phyloP scores from a whole-genome alignment of 148 eudicot species.

The Pouteria glomerata region DNA sequence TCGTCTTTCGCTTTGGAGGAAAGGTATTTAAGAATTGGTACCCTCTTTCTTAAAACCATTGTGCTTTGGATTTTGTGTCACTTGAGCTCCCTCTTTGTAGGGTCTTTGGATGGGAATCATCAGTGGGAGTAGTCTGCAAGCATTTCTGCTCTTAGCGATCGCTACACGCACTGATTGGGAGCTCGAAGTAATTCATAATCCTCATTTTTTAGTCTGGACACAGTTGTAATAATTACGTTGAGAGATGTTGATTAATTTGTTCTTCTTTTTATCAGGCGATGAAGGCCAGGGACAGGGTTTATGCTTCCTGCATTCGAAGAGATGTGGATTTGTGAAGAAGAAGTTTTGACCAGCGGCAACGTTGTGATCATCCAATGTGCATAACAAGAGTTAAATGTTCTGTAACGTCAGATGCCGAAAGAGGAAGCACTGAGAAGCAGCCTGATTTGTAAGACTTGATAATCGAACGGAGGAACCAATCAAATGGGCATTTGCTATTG shows the following conservation, averaged over 20 bases:
- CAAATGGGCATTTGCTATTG: no score
- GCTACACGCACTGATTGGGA: constrained; percentile 27
- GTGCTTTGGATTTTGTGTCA: background rate
- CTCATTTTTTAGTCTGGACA: no score
- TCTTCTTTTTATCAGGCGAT: constrained; percentile 5
- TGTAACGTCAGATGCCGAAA: no score
- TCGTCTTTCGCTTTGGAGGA: constrained; percentile 8
- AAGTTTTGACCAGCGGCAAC: no score
- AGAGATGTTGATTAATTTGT: background rate
- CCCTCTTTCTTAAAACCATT: background rate
- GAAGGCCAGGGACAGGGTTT: constrained; percentile 13
- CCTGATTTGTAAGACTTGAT: no score
- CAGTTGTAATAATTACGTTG: no score
- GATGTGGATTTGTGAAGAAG: no score
- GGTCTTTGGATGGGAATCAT: constrained; percentile 35
- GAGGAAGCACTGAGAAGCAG: no score
- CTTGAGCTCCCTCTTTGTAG: constrained; percentile 1
- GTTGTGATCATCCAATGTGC: no score
- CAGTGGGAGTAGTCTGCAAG: constrained; percentile 25
- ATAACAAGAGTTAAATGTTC: no score
- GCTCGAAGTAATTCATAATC: constrained; percentile 21
- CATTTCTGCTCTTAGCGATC: constrained; percentile 15
- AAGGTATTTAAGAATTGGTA: background rate
- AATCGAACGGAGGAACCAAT: no score
- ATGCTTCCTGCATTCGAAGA: constrained; percentile 1